Conservation (phyloP, 805 yeast species). For the Zygosaccharomyces bailii region DNA sequence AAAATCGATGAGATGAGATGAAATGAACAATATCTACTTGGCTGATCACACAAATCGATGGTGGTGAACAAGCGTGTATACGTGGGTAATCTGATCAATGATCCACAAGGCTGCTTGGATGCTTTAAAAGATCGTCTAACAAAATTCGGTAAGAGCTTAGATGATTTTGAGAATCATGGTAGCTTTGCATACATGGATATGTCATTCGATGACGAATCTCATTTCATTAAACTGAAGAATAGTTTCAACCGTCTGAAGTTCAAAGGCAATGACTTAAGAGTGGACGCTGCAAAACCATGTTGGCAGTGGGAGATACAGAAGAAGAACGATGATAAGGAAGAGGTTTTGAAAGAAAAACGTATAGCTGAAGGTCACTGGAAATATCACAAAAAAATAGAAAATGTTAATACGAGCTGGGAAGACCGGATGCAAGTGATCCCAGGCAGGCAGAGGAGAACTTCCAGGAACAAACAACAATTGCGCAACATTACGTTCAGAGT, state of each 20-base stretch:
- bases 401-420: slow-evolving; percentile 37
- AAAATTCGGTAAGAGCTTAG: slow-evolving; percentile 55
- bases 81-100: slow-evolving; percentile 31
- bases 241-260: slow-evolving; percentile 68
- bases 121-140: slow-evolving; percentile 55
- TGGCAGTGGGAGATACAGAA: slow-evolving; percentile 50
- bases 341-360: slow-evolving; percentile 32
- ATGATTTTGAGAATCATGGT: slow-evolving; percentile 50
- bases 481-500: slow-evolving; percentile 61
- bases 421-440: slow-evolving; percentile 44
- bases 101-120: slow-evolving; percentile 26
- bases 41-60: not conserved
- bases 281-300: slow-evolving; percentile 60
- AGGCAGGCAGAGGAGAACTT: slow-evolving; percentile 61
- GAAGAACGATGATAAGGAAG: slow-evolving; percentile 39
- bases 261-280: slow-evolving; percentile 64
- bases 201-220: slow-evolving; percentile 40
- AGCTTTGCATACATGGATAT: slow-evolving; percentile 67
- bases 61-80: slow-evolving; percentile 26
- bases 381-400: slow-evolving; percentile 37
- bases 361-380: slow-evolving; percentile 40
- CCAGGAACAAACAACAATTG: slow-evolving; percentile 42
- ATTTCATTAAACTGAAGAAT: slow-evolving; percentile 46
- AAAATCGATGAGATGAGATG: slow-evolving; percentile 12
- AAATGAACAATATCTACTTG: slow-evolving; percentile 2